phyloP scores from a whole-genome alignment of 768 basidiomycete genomes.

The Boletus sensibilis region DNA sequence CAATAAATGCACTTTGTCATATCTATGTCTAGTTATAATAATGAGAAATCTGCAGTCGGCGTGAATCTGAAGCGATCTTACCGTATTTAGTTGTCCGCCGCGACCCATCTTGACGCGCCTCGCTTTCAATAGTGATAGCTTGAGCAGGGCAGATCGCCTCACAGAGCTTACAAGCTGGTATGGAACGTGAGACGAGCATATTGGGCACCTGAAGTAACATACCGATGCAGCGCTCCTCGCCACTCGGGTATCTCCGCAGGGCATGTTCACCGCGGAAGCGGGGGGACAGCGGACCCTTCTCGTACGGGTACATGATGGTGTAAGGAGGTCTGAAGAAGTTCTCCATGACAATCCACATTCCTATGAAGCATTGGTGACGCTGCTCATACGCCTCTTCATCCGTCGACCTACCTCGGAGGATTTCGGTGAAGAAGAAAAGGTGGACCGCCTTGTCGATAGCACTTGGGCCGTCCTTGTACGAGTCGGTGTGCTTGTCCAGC shows the following conservation, averaged over 20 bases:
- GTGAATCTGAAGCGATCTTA: slow-evolving; percentile 31
- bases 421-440: slow-evolving; percentile 98
- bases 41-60: not conserved
- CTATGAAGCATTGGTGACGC: slow-evolving; percentile 41
- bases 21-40: slow-evolving; percentile 72
- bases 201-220: slow-evolving; percentile 30
- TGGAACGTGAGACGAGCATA: slow-evolving; percentile 4
- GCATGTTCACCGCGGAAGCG: slow-evolving; percentile 99
- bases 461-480: slow-evolving; percentile 77
- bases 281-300: slow-evolving; percentile 96
- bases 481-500: slow-evolving; percentile 56
- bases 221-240: slow-evolving; percentile 99
- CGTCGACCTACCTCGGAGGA: slow-evolving; percentile 76
- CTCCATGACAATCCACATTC: slow-evolving; percentile 97
- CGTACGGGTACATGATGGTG: slow-evolving; percentile 97
- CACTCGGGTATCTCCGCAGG: slow-evolving; percentile 91
- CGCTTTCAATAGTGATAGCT: slow-evolving; percentile 98
- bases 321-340: slow-evolving; percentile 94
- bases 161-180: slow-evolving; percentile 92
- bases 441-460: slow-evolving; percentile 96
- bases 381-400: not conserved
- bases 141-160: slow-evolving; percentile 99
- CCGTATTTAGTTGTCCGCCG: slow-evolving; percentile 98
- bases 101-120: slow-evolving; percentile 92
- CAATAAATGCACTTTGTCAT: slow-evolving; percentile 99